phyloP scores from a whole-genome alignment of 2,329 filamentous ascomycete species.

The Emergomyces pasteurianus region DNA sequence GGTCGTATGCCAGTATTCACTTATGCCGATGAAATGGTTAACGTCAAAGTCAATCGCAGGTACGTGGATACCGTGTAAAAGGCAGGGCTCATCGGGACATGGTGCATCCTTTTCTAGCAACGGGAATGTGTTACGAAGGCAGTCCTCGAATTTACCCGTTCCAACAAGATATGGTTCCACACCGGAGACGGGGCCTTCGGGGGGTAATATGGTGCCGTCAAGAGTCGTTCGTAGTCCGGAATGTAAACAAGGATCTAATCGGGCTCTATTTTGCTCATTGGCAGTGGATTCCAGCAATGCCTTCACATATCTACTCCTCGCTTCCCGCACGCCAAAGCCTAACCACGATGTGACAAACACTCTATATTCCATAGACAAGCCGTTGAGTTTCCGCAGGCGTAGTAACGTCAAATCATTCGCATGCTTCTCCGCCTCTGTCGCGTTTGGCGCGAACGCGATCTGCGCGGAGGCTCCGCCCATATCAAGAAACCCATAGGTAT shows the following conservation, averaged over 20 bases:
- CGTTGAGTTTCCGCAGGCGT: constrained; percentile 72
- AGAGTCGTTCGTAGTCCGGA: constrained; percentile 59
- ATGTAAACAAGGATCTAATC: constrained; percentile 87
- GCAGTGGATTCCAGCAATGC: constrained; percentile 56
- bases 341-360: constrained; percentile 97
- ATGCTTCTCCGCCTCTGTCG: constrained; percentile 80
- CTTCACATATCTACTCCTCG: constrained; percentile 72
- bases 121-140: constrained; percentile 68
- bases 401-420: constrained; percentile 78
- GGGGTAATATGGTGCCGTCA: constrained; percentile 50
- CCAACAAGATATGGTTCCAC: constrained; percentile 55
- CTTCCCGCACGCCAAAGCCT: constrained; percentile 93
- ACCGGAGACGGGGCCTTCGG: constrained; percentile 23
- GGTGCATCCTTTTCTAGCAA: constrained; percentile 79
- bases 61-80: constrained; percentile 83
- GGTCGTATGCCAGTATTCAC: constrained; percentile 97
- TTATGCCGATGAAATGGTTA: constrained; percentile 95
- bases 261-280: constrained; percentile 47
- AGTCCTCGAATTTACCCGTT: constrained; percentile 79
- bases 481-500: constrained; percentile 93
- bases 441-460: constrained; percentile 92
- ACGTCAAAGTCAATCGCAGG: constrained; percentile 94
- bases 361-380: constrained; percentile 63
- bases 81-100: constrained; percentile 71
- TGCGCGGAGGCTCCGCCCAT: constrained; percentile 98